phyloP scores from a whole-genome alignment of 2,329 filamentous ascomycete genomes.

The Arthrocladium fulminans region DNA sequence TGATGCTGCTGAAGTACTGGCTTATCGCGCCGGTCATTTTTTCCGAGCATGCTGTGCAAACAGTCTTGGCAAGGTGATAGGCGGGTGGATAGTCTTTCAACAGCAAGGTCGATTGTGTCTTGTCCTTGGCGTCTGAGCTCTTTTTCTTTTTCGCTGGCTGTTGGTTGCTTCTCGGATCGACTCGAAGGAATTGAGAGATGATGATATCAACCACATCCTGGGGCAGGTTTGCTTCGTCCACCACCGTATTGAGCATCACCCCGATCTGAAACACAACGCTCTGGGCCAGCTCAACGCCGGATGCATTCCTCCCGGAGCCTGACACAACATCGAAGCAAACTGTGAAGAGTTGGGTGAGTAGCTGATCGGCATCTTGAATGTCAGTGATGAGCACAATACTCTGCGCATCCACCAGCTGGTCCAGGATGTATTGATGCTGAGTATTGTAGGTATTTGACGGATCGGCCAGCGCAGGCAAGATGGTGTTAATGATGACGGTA shows the following conservation, averaged over 20 bases:
- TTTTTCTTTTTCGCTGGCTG: slow-evolving; percentile 50
- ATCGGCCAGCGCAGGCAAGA: slow-evolving; percentile 76
- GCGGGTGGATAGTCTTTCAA: slow-evolving; percentile 82
- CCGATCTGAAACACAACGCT: slow-evolving; percentile 92
- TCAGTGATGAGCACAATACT: slow-evolving; percentile 88
- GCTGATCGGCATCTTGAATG: slow-evolving; percentile 67
- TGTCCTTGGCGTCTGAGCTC: slow-evolving; percentile 51
- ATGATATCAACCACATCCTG: slow-evolving; percentile 81
- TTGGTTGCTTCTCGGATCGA: slow-evolving; percentile 55
- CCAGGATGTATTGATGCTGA: slow-evolving; percentile 85
- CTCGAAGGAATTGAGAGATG: slow-evolving; percentile 88
- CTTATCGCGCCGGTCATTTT: slow-evolving; percentile 93
- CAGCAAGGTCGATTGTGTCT: slow-evolving; percentile 73
- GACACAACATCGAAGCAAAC: slow-evolving; percentile 89
- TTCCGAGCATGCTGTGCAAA: slow-evolving; percentile 81
- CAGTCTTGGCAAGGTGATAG: slow-evolving; percentile 91
- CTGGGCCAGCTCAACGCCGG: slow-evolving; percentile 76
- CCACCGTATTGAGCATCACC: slow-evolving; percentile 69
- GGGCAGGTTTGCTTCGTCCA: slow-evolving; percentile 79
- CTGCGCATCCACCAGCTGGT: slow-evolving; percentile 84
- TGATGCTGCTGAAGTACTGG: slow-evolving; percentile 94
- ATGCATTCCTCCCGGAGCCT: slow-evolving; percentile 61
- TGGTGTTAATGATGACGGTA: slow-evolving; percentile 71
- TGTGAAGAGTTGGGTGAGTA: slow-evolving; percentile 74
- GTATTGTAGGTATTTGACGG: slow-evolving; percentile 83